Base-by-base conservation (phyloP, 208 protist genomes). In the Polymyxa betae region DNA sequence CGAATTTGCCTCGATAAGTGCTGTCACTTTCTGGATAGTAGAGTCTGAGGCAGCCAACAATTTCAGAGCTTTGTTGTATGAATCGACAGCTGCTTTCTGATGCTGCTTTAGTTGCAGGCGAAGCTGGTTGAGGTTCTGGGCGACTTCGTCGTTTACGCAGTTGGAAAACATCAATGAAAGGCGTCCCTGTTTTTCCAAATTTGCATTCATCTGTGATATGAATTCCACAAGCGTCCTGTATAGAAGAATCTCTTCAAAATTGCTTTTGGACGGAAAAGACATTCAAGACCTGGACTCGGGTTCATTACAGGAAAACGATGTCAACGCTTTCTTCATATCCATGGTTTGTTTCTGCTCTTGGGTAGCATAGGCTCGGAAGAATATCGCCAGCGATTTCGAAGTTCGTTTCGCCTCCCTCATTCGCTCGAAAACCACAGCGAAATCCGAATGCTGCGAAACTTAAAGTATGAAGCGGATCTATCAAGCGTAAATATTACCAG, bases 361-460 rank as follows among this genome's bases (percentile, higher is more conserved):
- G 12, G 5, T 43, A 43, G 72, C 72, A 20, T n/a, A n/a, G n/a
- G 5, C 72, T 43, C 40, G n/a, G n/a, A 82, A 82, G n/a, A 40
- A 82, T 43, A 20, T 5, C 40, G 72, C 5, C 40, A 82, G 72
- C 35, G 5, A 20, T 43, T 82, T 82, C 12, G 72, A 5, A 35
- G 72, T 35, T 20, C n/a, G 72, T 82, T 82, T 82, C 72, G 35
- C 72, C 35, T 82, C 72, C 16, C 16, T 35, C 72, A 82, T 35
- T 20, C 72, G 72, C 72, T 5, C n/a, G 5, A 82, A 35, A 16
- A 43, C 35, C 5, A 82, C 40, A 82, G 16, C 10, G 12, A 82
- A 38, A 43, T 82, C 72, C 72, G 40, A 35, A 38, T 82, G 16
- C 72, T 82, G 35, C n/a, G 5, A 16, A 35, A 43, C 35, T 82